Conservation (phyloP, 2,329 filamentous ascomycete species). For the Epichloe bromicola region DNA sequence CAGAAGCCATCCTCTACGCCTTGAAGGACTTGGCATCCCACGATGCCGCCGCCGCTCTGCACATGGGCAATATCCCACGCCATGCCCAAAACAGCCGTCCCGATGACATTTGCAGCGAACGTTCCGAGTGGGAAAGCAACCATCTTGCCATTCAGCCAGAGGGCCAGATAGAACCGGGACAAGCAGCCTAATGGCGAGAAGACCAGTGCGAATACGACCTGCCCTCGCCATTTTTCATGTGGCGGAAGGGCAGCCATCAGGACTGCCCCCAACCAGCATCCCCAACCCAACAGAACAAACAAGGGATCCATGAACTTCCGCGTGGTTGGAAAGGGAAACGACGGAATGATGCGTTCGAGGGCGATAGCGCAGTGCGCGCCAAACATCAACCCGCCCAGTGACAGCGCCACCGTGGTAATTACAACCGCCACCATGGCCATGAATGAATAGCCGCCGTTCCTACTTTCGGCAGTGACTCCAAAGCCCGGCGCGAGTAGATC, state of each 20-base stretch:
- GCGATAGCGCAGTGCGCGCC: conserved; percentile 65
- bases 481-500: conserved; percentile 36
- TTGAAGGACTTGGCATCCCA: conserved; percentile 56
- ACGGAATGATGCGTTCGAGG: conserved; percentile 44
- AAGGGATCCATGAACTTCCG: conserved; percentile 51
- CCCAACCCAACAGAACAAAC: conserved; percentile 52
- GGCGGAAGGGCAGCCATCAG: conserved; percentile 62
- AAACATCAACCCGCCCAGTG: conserved; percentile 52
- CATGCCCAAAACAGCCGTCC: conserved; percentile 62
- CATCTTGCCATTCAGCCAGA: conserved; percentile 54
- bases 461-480: conserved; percentile 24
- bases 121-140: conserved; percentile 72
- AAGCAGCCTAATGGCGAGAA: conserved; percentile 76
- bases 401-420: conserved; percentile 59
- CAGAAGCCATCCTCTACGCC: conserved; percentile 57
- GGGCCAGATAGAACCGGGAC: conserved; percentile 57
- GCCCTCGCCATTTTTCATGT: conserved; percentile 60
- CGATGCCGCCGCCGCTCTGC: conserved; percentile 33
- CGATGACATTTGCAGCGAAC: conserved; percentile 67
- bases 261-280: conserved; percentile 66
- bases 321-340: conserved; percentile 41
- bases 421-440: conserved; percentile 66
- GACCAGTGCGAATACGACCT: conserved; percentile 61
- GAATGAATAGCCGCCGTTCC: conserved; percentile 69
- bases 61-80: conserved; percentile 67